Base-by-base conservation (phyloP, 176 grass and related monocot genomes). In the Tillandsia fasciculata region DNA sequence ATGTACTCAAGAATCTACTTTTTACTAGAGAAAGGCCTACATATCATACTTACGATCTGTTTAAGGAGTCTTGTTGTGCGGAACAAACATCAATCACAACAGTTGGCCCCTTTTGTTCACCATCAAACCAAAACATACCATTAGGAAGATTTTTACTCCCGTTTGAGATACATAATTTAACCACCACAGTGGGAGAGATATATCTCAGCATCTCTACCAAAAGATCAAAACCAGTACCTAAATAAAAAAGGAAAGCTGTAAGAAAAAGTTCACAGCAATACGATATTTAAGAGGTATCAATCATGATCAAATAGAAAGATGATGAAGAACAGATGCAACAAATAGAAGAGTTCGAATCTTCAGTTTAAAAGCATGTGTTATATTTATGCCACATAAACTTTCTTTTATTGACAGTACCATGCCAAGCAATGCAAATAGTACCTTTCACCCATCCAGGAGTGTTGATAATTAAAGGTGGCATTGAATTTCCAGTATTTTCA, bases 201-300 rank as follows among this genome's bases (percentile, higher is more conserved):
- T 90, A 87, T 71, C 86, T 85, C 69, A 97, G 77, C 78, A 87
- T 90, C 77, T 92, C 89, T 74, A 97, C 84, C 8, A 97, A 91
- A 81, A 90, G 79, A 87, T 97, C 89, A 65, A 83, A 97, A 79
- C 93, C 93, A 90, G 89, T 84, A 78, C 93, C 89, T 97, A 67
- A 48, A 79, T 64, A 29, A 68, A 69, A 73, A 56, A 69, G 57
- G 8, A 26, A 68, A 10, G 15, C 53, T n/a, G 2, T 14, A 49
- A 14, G 12, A 68, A 51, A 13, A 70, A 53, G 26, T 59, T 59
- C 54, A 59, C 6, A 14, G 1, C 2, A 17, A 59, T 18, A 59
- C 12, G 20, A 17, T 14, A 9, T 59, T 17, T 7, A 17, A 15
- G 2, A 59, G 20, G 54, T 59, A 59, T 17, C 14, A 17, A 59